Percentiles rank a stretch among this genome's conserved stretches.
phyloP scores from a whole-genome alignment of 2,329 filamentous ascomycete genomes.

The Fusarium sp. region DNA sequence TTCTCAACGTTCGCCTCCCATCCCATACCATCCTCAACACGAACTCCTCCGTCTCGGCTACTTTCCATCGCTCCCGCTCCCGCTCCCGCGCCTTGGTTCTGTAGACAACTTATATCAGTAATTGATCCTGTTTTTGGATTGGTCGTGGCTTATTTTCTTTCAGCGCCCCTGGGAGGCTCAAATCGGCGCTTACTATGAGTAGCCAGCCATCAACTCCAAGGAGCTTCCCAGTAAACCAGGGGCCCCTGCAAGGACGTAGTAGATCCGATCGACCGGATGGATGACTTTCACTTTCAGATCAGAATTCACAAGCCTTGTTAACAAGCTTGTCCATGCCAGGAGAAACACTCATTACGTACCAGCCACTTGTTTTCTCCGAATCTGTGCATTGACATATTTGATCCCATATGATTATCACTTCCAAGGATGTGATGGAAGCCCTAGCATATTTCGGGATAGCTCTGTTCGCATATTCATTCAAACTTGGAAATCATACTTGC shows the following conservation, averaged over 20 bases:
- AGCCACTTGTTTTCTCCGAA: neutral
- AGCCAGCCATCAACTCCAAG: slow-evolving; percentile 26
- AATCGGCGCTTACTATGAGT: slow-evolving; percentile 35
- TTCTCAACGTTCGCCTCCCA: slow-evolving; percentile 30
- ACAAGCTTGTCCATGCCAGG: neutral
- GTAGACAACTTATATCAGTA: neutral
- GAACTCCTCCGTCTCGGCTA: slow-evolving; percentile 5
- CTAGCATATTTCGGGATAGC: neutral
- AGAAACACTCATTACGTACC: neutral
- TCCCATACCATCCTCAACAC: slow-evolving; percentile 7
- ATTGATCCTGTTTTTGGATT: slow-evolving; percentile 2
- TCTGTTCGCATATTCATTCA: neutral
- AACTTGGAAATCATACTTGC: neutral
- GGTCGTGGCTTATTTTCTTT: neutral
- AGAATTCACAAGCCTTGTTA: slow-evolving; percentile 12
- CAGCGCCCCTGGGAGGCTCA: slow-evolving; percentile 32
- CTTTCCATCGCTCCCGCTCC: slow-evolving; percentile 24
- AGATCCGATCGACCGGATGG: slow-evolving; percentile 40
- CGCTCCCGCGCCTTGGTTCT: slow-evolving; percentile 11
- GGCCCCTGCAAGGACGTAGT: slow-evolving; percentile 26
- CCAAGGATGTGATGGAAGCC: neutral
- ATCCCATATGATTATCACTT: neutral
- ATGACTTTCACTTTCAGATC: slow-evolving; percentile 18
- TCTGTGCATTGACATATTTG: neutral
- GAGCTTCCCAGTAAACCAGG: slow-evolving; percentile 18